Base-by-base conservation (phyloP, 2,329 filamentous ascomycete species). In the Clarireedia paspali region DNA sequence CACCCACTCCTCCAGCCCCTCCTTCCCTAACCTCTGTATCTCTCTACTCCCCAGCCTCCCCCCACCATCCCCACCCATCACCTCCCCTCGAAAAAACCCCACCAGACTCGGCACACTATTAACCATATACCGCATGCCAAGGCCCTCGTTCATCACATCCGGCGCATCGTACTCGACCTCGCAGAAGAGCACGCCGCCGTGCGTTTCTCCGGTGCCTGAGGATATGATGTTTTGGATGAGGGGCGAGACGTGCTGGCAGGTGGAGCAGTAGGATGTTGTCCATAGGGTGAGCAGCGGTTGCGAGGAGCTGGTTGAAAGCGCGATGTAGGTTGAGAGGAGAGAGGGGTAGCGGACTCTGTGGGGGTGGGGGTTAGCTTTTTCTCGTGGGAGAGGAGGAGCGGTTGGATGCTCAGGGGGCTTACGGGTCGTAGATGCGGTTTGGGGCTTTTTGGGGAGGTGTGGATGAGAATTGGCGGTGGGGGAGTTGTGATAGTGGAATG, bases 221-320 rank as follows among this genome's bases (percentile, higher is more conserved):
- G 74, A 72, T 47, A 84, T 67, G 34, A 83, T 72, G 10, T 73
- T 70, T 12, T 66, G 66, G 5, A 84, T 51, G 10, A 82, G 67
- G 4, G 81, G 81, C 4, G 71, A 70, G 24, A 83, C 73, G 34
- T 69, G 66, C 47, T 72, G 73, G 67, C 81, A 84, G 15, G 79
- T 77, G 4, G 75, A 69, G 66, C 81, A 84, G 71, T 76, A 83
- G 6, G 78, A 78, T 0, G 81, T 74, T 0, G 80, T 82, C 81
- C 81, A 85, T 42, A 84, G 70, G 1, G 80, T 83, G 55, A 84
- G 65, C n/a, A 84, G 75, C 2, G 81, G 81, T 2, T 70, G 75
- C 45, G 76, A 73, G 5, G 79, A 72, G 5, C 79, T 78, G 2
- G 77, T 75, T 2, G 78, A 80, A 51, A 81, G 71, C n/a, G 77